Base-by-base conservation (phyloP, 2,329 filamentous ascomycete species). In the Ilyonectria mors-panacis region DNA sequence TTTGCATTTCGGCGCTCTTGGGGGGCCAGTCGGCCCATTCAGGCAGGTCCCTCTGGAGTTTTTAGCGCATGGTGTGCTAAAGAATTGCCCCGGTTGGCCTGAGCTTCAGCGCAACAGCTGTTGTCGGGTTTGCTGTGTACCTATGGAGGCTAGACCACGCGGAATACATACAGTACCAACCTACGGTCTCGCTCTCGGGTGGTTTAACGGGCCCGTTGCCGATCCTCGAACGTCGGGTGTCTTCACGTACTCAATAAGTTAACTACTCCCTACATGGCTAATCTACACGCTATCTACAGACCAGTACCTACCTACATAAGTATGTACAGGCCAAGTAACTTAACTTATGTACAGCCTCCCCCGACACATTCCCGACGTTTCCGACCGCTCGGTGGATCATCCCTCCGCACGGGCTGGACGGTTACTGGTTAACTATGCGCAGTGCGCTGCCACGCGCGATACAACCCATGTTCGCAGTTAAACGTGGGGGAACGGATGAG, bases 11-110 rank as follows among this genome's bases (percentile, higher is more conserved):
- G 17, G 39, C 39, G 39, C 8, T 15, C 23, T 21, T n/a, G 35
- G 33, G 21, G 57, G 56, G 56, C 55, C 51, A 44, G 39, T 50
- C 47, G 59, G 57, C 72, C 71, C 51, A 55, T 75, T 75, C 61
- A 47, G 73, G 72, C 72, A 75, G 73, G 73, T 71, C 58, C 53
- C 30, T 60, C 57, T 39, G 65, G 37, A 17, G 45, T 26, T 30
- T 62, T 42, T 58, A 61, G 55, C 50, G 62, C 62, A 65, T 19
- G 30, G 50, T 30, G 50, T 33, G 19, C 50, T 53, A 17, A 53
- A 53, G 30, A 45, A 51, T 42, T 59, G 45, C 57, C 57, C 57
- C 15, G 44, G 28, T 9, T 23, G 19, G 57, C 30, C 44, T 59
- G 30, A 30, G 57, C 57, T 51, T 28, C 45, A 50, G 19, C 39